These are phyloP conservation scores for Wickerhamiella brachini DNA, from an alignment of 805 yeast species.

Conservation along the genomic window DNA sequence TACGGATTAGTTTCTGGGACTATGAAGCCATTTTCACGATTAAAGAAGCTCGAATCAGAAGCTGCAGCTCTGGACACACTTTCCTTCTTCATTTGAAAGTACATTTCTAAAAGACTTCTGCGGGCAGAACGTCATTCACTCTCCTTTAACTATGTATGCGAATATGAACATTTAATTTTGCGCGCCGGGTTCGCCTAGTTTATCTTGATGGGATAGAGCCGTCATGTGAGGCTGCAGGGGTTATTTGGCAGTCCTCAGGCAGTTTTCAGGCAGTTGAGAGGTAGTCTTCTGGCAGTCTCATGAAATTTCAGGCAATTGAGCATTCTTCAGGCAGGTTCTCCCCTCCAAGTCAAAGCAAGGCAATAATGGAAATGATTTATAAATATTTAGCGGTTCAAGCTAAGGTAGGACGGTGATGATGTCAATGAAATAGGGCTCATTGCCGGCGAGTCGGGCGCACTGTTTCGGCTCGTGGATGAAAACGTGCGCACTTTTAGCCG, in stretches of 20 bases:
- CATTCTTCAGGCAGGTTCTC: too few species aligned
- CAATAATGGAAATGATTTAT: not conserved
- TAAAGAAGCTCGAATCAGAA: not conserved
- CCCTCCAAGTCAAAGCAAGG: too few species aligned
- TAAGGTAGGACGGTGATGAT: constrained; percentile 1
- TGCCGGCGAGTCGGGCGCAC: constrained; percentile 1
- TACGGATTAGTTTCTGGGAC: too few species aligned
- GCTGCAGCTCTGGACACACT: not conserved
- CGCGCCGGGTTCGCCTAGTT: not conserved
- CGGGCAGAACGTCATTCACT: not conserved
- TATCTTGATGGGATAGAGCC: too few species aligned
- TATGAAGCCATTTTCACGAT: too few species aligned
- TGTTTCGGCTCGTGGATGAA: not conserved
- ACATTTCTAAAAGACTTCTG: not conserved
- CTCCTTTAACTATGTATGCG: not conserved
- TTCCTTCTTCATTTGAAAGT: not conserved
- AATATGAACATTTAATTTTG: not conserved
- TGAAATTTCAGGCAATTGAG: too few species aligned
- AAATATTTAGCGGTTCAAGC: not conserved
- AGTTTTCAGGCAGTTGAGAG: too few species aligned
- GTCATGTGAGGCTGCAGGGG: too few species aligned
- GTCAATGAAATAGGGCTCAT: constrained; percentile 3
- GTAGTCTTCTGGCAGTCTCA: too few species aligned
- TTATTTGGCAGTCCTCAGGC: too few species aligned
- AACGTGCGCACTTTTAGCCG: not conserved